Conservation (phyloP, 495 filamentous ascomycete genomes). For the Lophiotrema nucula region DNA sequence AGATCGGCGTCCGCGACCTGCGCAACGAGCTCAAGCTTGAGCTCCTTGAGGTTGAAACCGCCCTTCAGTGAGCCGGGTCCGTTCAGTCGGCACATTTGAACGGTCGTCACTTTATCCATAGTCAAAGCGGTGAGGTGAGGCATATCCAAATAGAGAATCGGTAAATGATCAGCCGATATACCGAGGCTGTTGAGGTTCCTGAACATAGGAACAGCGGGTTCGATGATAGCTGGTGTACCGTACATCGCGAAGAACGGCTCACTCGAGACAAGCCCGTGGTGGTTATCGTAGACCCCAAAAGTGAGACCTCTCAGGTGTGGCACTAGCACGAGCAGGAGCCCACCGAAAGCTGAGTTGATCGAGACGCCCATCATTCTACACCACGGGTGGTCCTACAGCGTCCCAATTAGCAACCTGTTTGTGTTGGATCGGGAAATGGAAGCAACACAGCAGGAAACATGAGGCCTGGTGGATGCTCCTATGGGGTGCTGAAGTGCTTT, state of each 20-base stretch:
- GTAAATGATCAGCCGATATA: not conserved
- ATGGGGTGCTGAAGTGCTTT: too few relatives aligned
- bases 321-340: not conserved
- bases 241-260: not conserved
- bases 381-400: too few relatives aligned
- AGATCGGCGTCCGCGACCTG: not conserved
- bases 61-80: not conserved
- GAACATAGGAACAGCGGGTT: not conserved
- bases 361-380: not conserved
- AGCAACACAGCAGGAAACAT: too few relatives aligned
- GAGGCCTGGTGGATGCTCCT: too few relatives aligned
- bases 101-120: not conserved
- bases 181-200: not conserved
- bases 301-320: not conserved
- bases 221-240: not conserved
- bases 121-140: not conserved
- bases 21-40: not conserved
- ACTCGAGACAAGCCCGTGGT: not conserved
- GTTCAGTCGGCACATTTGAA: not conserved
- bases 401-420: too few relatives aligned
- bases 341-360: constrained; percentile 1
- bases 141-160: not conserved
- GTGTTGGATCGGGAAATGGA: too few relatives aligned
- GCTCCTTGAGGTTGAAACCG: not conserved
- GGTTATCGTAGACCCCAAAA: not conserved